Conservation (phyloP, 2,329 filamentous ascomycete species). For the Trichoderma sp. region DNA sequence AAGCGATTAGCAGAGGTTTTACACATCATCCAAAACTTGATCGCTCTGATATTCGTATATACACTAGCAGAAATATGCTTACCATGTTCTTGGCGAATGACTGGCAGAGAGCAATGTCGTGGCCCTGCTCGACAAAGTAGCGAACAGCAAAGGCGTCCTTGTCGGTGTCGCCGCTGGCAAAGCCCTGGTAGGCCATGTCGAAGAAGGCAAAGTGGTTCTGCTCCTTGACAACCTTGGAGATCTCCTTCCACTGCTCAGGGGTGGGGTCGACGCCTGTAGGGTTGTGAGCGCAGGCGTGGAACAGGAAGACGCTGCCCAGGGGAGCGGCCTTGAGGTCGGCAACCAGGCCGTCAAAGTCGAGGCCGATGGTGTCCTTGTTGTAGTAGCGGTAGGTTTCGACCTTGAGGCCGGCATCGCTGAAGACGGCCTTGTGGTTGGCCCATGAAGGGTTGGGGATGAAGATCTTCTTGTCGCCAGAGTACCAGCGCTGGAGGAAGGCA, state of each 20-base stretch:
- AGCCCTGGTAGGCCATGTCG: conserved; percentile 99
- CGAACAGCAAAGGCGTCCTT: conserved; percentile 91
- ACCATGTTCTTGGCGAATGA: conserved; percentile 99
- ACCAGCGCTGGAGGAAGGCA: conserved; percentile 90
- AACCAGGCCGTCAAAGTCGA: conserved; percentile 94
- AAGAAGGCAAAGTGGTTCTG: conserved; percentile 94
- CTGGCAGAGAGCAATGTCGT: conserved; percentile 85
- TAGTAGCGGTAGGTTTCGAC: conserved; percentile 98
- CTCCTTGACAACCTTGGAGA: conserved; percentile 82
- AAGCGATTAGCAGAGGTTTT: not conserved
- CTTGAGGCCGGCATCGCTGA: conserved; percentile 86
- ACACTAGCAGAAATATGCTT: conserved; percentile 33
- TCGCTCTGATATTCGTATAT: not conserved
- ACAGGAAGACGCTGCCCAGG: conserved; percentile 82
- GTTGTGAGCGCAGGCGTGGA: conserved; percentile 98
- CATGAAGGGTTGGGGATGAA: conserved; percentile 93
- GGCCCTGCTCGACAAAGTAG: conserved; percentile 90
- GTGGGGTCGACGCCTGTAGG: conserved; percentile 96
- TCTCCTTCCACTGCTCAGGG: conserved; percentile 86
- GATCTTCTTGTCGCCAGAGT: conserved; percentile 88
- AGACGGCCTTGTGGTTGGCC: conserved; percentile 84
- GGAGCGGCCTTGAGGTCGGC: conserved; percentile 88
- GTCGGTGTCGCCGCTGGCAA: conserved; percentile 89
- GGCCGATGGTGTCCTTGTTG: conserved; percentile 96
- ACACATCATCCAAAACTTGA: too few relatives aligned